Evolutionary conservation across 2,329 filamentous ascomycete genomes (phyloP), one percentile per base, ranked within the genome.

Genomic region (Fusarium mangiferae): DNA sequence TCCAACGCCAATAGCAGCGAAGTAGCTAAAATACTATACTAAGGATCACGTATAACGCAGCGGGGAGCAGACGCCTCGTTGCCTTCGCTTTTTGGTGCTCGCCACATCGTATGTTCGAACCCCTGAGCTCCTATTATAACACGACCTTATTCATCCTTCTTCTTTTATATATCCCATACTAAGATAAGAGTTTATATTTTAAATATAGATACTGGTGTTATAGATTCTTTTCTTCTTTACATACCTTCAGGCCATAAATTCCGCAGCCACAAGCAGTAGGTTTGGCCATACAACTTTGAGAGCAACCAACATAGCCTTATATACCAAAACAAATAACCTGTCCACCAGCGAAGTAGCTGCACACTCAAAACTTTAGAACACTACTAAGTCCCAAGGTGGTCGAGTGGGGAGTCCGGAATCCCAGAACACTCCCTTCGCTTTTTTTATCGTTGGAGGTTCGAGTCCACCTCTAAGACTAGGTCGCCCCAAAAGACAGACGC

Each of bases 271-370:
- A 0, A 13, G 17, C 22, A 28, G 14, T 30, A 46, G 7, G 39
- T 35, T 45, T 10, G 22, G 3, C 14, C 18, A 45, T 2, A 17
- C 7, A 57, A 57, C 28, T 30, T 17, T 45, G 22, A 26, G 9
- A 9, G 7, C 39, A 26, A n/a, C 18, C 9, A 15, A 7, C 12
- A 41, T 52, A 41, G 18, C 38, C 17, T 20, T 26, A 20, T 66
- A 38, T 66, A 42, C 38, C 20, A 42, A 49, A 70, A 15, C 41
- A 55, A 63, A 44, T n/a, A 0, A 8, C 14, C 9, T 3, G 17
- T 9, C 42, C 44, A 18, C 48, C 66, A 77, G 68, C 68, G 70
- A 75, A 75, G 68, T 72, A 75, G 66, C 68, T 54, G 20, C 45
- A 48, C 46, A 33, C 45, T 5, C 45, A 3, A 48, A n/a, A 22